phyloP scores from a whole-genome alignment of 1,284 basidiomycete species.

The Ganoderma leucocontextum region DNA sequence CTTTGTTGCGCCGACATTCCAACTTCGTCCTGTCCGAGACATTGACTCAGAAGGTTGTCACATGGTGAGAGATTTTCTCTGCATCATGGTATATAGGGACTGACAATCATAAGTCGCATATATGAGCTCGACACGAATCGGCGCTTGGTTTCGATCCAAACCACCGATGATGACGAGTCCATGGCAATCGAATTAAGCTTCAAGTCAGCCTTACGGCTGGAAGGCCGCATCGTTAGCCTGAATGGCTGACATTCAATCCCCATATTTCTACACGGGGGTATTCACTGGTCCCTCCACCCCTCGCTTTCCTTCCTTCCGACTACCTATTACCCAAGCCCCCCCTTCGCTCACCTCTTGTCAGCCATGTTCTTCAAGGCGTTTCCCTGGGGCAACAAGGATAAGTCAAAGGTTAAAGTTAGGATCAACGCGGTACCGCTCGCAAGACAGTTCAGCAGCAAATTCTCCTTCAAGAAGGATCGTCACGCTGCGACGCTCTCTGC shows the following conservation, averaged over 20 bases:
- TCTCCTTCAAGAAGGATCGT: conserved; percentile 1
- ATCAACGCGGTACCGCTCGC: not conserved
- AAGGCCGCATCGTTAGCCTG: not conserved
- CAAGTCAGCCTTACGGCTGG: not conserved
- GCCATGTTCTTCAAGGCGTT: not conserved
- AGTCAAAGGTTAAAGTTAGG: not conserved
- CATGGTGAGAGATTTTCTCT: no score
- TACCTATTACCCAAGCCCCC: not conserved
- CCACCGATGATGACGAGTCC: not conserved
- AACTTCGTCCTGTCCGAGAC: no score
- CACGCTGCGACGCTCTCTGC: not conserved
- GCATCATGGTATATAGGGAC: no score
- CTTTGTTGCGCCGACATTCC: no score
- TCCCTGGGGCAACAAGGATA: not conserved
- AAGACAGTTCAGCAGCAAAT: not conserved
- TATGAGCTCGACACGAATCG: no score
- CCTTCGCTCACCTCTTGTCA: not conserved
- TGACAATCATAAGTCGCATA: no score
- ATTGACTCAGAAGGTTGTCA: no score
- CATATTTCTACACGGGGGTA: not conserved
- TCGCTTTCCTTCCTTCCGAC: not conserved
- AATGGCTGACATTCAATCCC: not conserved
- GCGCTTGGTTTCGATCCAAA: not conserved
- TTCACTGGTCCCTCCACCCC: not conserved
- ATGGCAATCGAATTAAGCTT: not conserved